Evolutionary conservation across 306 rosid species (phyloP).

Genomic region (Ceratonia siliqua): DNA sequence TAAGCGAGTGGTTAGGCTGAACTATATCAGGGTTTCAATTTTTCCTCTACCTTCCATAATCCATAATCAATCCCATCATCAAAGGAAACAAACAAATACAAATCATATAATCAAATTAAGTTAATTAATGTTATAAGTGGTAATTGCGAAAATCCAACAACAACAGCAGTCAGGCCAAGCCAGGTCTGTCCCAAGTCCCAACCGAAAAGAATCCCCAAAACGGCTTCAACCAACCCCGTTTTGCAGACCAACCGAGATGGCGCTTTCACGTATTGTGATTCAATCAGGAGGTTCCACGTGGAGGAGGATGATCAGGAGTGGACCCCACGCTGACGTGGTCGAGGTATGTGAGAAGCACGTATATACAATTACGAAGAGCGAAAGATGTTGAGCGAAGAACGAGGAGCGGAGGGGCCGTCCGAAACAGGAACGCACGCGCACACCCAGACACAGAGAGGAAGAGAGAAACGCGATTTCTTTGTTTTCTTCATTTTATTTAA

Average conservation of each 20-base stretch:
- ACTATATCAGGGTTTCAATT: background rate
- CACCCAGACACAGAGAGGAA: background rate
- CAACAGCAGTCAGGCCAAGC: too few relatives aligned
- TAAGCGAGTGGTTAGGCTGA: background rate
- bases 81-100: background rate
- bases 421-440: conserved; percentile 17
- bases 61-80: background rate
- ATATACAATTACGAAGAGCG: background rate
- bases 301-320: conserved; percentile 26
- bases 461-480: background rate
- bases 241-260: background rate
- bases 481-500: background rate
- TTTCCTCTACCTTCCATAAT: background rate
- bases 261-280: conserved; percentile 42
- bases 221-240: background rate
- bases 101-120: background rate
- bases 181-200: too few relatives aligned
- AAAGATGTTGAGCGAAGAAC: conserved; percentile 39
- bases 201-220: background rate
- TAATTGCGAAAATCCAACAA: background rate
- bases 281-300: conserved; percentile 54
- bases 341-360: conserved; percentile 28
- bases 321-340: conserved; percentile 66
- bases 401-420: conserved; percentile 69
- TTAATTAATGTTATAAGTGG: background rate